phyloP scores from a whole-genome alignment of 139 green algal genomes.

The Chlamydomonas schloesseri region DNA sequence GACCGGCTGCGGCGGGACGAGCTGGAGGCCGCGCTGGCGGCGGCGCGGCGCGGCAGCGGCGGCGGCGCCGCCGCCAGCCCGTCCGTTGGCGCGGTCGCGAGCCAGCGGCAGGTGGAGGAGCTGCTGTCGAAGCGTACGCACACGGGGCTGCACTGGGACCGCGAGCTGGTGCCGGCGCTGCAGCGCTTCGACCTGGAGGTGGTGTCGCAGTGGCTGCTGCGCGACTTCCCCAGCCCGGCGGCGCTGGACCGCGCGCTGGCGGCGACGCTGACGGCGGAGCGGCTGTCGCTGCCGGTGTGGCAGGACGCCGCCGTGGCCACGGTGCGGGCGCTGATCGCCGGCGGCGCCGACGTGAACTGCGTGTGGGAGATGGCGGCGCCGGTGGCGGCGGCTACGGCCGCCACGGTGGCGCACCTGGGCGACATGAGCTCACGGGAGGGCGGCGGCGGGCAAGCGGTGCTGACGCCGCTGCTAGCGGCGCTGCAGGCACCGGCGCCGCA shows the following conservation, averaged over 20 bases:
- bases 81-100: too few species aligned
- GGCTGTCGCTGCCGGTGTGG: not conserved
- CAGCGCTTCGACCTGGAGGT: not conserved
- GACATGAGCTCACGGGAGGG: too few species aligned
- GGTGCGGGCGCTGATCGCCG: not conserved
- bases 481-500: conserved; percentile 14
- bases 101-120: conserved; percentile 18
- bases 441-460: too few species aligned
- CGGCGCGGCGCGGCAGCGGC: not conserved
- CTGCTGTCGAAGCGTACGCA: not conserved
- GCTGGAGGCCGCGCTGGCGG: conserved; percentile 8
- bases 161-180: not conserved
- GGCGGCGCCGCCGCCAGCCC: not conserved
- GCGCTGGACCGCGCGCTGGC: conserved; percentile 15
- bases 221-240: not conserved
- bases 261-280: conserved; percentile 1
- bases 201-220: not conserved
- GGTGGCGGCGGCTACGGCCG: too few species aligned
- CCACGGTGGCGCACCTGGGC: too few species aligned
- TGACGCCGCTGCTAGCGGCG: conserved; percentile 23
- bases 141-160: not conserved
- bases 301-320: not conserved
- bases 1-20: conserved; percentile 17
- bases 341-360: not conserved
- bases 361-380: not conserved